A percentile compares a stretch with the other conserved stretches of the same genome.
These are phyloP conservation scores for Amaranthus palmeri DNA, from an alignment of 148 eudicot genomes.

Conservation along the genomic window DNA sequence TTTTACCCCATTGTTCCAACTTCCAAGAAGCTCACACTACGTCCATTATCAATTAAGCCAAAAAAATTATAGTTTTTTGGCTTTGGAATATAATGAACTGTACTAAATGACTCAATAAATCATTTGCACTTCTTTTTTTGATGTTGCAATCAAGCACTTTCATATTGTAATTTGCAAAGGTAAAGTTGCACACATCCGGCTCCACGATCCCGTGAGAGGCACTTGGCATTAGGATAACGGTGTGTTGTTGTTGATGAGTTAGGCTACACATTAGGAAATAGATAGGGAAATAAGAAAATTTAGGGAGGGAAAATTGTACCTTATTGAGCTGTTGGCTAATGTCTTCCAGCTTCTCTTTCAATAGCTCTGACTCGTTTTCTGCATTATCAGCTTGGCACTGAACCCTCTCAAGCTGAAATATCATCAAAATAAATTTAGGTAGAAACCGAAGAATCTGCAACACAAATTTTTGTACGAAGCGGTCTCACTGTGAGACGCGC, in stretches of 20 bases:
- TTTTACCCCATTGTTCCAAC: no score
- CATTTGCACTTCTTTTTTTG: neutral
- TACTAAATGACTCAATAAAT: neutral
- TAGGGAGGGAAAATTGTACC: constrained; percentile 30
- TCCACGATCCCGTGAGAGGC: no score
- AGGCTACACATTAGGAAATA: no score
- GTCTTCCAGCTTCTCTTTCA: constrained; percentile 63
- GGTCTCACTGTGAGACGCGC: no score
- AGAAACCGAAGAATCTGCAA: neutral
- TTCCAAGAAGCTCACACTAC: no score
- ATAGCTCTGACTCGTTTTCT: constrained; percentile 57
- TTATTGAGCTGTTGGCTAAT: constrained; percentile 41
- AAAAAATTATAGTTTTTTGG: neutral
- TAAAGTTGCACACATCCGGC: no score
- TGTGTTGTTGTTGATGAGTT: no score
- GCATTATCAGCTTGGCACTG: constrained; percentile 69
- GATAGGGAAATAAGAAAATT: no score
- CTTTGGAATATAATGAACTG: neutral
- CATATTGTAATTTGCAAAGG: no score
- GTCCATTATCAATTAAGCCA: neutral
- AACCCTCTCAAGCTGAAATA: constrained; percentile 70
- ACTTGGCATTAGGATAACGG: no score
- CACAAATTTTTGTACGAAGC: no score
- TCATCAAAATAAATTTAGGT: neutral
- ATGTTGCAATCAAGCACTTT: no score